These are phyloP conservation scores for Aspergillaceae sp. DNA, from an alignment of 2,329 filamentous ascomycete genomes.

Conservation along the genomic window DNA sequence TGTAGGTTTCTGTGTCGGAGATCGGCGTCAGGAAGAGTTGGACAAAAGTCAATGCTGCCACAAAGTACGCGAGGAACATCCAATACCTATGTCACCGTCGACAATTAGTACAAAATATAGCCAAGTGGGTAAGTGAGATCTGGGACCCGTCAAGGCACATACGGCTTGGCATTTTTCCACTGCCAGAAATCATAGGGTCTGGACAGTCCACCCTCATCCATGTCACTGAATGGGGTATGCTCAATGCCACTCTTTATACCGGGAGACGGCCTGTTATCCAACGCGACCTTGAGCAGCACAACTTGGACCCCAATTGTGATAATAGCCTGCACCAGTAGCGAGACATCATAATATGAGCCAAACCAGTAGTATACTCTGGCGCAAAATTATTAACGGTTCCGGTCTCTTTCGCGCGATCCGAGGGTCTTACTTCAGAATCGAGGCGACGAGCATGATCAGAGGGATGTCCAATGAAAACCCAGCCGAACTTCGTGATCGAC, in stretches of 20 bases:
- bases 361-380: conserved; percentile 57
- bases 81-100: conserved; percentile 40
- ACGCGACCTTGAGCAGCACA: conserved; percentile 52
- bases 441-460: conserved; percentile 58
- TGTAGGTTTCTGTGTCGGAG: conserved; percentile 35
- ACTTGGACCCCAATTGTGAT: conserved; percentile 54
- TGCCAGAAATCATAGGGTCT: conserved; percentile 57
- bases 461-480: conserved; percentile 61
- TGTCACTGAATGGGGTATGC: conserved; percentile 33
- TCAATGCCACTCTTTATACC: conserved; percentile 32
- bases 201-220: conserved; percentile 20
- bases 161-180: conserved; percentile 49
- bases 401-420: neutral
- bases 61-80: conserved; percentile 49
- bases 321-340: conserved; percentile 52
- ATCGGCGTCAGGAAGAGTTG: conserved; percentile 46
- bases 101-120: too few relatives aligned
- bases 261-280: conserved; percentile 46
- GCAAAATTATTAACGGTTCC: conserved; percentile 5
- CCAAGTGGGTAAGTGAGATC: too few relatives aligned
- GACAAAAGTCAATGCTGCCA: conserved; percentile 40
- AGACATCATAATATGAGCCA: conserved; percentile 50
- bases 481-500: conserved; percentile 50
- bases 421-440: conserved; percentile 49
- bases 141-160: conserved; percentile 15